phyloP scores from a whole-genome alignment of 1,284 basidiomycete genomes.

The Termitomyces sp. region DNA sequence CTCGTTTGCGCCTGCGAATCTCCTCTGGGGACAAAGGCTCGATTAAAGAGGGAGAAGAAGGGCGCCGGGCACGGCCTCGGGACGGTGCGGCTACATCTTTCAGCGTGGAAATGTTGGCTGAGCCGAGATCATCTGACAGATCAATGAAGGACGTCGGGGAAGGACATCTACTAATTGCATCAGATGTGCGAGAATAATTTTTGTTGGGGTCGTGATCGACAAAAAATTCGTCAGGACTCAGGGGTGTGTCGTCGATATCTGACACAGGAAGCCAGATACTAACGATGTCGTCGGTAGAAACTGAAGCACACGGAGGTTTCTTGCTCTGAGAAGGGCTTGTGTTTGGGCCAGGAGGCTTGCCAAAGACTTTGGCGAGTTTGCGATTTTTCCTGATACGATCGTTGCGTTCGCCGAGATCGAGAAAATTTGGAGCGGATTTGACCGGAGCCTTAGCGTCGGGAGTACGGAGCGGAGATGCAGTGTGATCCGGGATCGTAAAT shows the following conservation, averaged over 20 bases:
- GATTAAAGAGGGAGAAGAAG: conserved; percentile 32
- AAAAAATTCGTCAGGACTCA: conserved; percentile 29
- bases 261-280: conserved; percentile 15
- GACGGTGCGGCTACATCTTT: conserved; percentile 14
- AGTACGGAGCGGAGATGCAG: conserved; percentile 2
- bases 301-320: conserved; percentile 31
- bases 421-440: conserved; percentile 57
- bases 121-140: conserved; percentile 51
- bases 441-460: conserved; percentile 34
- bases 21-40: conserved; percentile 51
- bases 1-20: conserved; percentile 61
- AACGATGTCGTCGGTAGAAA: conserved; percentile 30
- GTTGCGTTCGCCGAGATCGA: conserved; percentile 62
- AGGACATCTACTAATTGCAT: not conserved
- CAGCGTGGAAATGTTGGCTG: conserved; percentile 18
- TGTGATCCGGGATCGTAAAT: conserved; percentile 18
- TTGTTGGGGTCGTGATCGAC: conserved; percentile 17
- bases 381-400: conserved; percentile 67
- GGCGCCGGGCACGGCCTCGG: conserved; percentile 16
- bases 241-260: conserved; percentile 24
- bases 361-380: conserved; percentile 77
- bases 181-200: conserved; percentile 6
- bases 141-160: conserved; percentile 59
- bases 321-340: conserved; percentile 21
- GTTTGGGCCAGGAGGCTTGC: conserved; percentile 50